Base-by-base conservation (phyloP, 2,329 filamentous ascomycete genomes). In the Fusarium metavorans region DNA sequence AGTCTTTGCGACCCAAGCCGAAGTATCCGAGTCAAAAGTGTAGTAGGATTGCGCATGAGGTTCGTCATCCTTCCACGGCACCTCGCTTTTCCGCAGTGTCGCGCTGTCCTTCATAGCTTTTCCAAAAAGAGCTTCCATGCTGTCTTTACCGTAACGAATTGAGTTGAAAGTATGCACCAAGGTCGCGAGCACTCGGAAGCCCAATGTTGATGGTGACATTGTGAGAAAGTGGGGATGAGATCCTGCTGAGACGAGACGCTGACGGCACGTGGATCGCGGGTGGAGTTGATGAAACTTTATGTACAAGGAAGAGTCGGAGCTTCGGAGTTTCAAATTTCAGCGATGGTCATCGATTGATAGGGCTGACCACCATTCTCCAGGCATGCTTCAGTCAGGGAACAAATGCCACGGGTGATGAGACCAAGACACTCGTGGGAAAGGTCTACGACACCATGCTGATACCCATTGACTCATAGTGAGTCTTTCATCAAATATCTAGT, bases 51-150 rank as follows among this genome's bases (percentile, higher is more conserved):
- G 72, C 34, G 67, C 25, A 59, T 50, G 32, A 14, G 70, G 72
- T 45, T 67, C 61, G 67, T 74, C 72, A 14, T 65, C 50, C 5
- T 48, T 64, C 72, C 72, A 74, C 13, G 70, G 50, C 64, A 67
- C 64, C 14, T 59, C 45, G 2, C 45, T 18, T 61, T 74, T 74
- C 18, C 66, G 56, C 69, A 74, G 39, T 13, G 66, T 41, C n/a
- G 57, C 66, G 56, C 58, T 72, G 18, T 72, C 69, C 32, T 74
- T 71, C 34, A 74, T 65, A 18, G 69, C 69, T 23, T 74, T 56
- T 2, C 66, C 41, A 2, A 74, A 50, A 27, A 69, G 71, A 20
- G 68, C 68, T 41, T 71, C 68, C 68, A 71, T 71, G 14, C 68
- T 71, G 50, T 65, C 58, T 35, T 48, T 57, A 11, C 68, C 68